Base-by-base conservation (phyloP, 2,329 filamentous ascomycete species). In the Helminthosporium solani region DNA sequence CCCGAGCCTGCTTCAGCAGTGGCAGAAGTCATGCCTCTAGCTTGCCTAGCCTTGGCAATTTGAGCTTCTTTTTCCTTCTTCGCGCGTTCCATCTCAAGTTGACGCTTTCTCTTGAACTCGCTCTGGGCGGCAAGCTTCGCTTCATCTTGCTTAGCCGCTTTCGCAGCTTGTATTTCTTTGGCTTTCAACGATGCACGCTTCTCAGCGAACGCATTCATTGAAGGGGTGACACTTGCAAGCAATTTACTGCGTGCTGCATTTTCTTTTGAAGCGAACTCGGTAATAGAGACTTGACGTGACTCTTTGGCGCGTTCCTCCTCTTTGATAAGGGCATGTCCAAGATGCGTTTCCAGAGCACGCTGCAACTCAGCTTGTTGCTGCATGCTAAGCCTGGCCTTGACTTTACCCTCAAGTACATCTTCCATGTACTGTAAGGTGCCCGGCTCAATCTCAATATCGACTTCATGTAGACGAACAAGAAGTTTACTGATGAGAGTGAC, bases 401-500 rank as follows among this genome's bases (percentile, higher is more conserved):
- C 80, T 16, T 78, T 73, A 47, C 78, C 78, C 49, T 81, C 82
- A 45, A 87, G 75, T 49, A 88, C 83, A 60, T 85, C 83, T 44
- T 81, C 78, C 54, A 92, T 84, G 54, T 81, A 83, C 25, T 75
- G 73, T 21, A 81, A 74, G 2, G 85, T 78, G 3, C 76, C 76
- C 12, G 79, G 67, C 30, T 84, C 81, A 23, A 96, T 80, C 42
- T 84, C 83, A 56, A 96, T 83, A 42, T 82, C 79, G 40, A 88
- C 86, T 55, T 91, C 86, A 33, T 85, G 83, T n/a, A 99, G 76
- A 18, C 90, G 85, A 12, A 82, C 81, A 28, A 99, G 79, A 47
- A 99, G 84, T 67, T 95, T 95, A 58, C 85, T 83, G 25, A 96
- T 82, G 21, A 97, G 80, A 21, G 84, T 85, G 39, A 95, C 89